Percentiles rank a stretch among this genome's conserved stretches.
Conservation (phyloP, 2,329 filamentous ascomycete genomes). For the Fusarium bactridioides region DNA sequence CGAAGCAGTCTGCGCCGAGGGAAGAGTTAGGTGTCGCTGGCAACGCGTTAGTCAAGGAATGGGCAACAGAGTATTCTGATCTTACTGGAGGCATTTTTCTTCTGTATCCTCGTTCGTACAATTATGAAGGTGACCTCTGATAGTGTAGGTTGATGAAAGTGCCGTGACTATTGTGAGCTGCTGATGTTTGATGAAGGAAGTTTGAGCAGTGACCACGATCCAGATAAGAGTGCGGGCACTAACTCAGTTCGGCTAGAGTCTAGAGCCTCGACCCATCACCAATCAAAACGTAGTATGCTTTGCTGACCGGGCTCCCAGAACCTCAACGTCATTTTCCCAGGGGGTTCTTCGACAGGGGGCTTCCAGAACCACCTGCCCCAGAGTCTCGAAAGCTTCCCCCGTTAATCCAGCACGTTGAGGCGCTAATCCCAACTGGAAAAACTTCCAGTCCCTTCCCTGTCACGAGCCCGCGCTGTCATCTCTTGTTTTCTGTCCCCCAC, state of each 20-base stretch:
- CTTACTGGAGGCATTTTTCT: constrained; percentile 64
- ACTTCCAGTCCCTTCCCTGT: constrained; percentile 18
- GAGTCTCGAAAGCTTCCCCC: constrained; percentile 20
- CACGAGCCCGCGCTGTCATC: constrained; percentile 24
- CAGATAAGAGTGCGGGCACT: background rate
- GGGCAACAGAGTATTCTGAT: constrained; percentile 50
- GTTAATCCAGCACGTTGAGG: constrained; percentile 34
- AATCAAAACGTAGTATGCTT: constrained; percentile 27
- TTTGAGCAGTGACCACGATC: constrained; percentile 9
- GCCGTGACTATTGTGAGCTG: background rate
- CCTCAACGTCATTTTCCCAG: constrained; percentile 39
- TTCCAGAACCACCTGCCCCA: constrained; percentile 34
- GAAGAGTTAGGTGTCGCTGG: constrained; percentile 65
- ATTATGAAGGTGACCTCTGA: background rate
- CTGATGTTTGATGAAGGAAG: constrained; percentile 6
- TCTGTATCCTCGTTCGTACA: constrained; percentile 21
- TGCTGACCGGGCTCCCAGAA: constrained; percentile 33
- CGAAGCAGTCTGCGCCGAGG: constrained; percentile 65
- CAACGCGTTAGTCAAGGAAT: constrained; percentile 10
- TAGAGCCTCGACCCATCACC: background rate
- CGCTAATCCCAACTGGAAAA: constrained; percentile 40
- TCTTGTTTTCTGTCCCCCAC: constrained; percentile 29
- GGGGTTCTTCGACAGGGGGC: constrained; percentile 24
- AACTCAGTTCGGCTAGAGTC: background rate
- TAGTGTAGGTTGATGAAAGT: background rate